Evolutionary conservation across 2,329 filamentous ascomycete genomes (phyloP).

Genomic region (Neurospora sp.): DNA sequence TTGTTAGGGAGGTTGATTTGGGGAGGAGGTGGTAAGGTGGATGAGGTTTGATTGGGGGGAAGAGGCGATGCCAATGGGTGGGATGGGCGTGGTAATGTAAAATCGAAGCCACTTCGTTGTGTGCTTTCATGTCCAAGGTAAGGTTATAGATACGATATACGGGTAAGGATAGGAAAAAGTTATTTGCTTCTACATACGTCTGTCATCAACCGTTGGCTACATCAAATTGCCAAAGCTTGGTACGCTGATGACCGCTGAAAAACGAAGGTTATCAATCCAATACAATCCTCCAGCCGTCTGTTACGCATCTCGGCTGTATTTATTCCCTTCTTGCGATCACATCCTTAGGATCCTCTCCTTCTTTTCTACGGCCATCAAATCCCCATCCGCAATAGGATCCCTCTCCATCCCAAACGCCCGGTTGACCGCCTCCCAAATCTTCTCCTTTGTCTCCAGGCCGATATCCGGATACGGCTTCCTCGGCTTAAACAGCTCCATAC

Average conservation of each 20-base stretch:
- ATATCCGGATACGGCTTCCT: constrained; percentile 50
- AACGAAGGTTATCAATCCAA: neutral
- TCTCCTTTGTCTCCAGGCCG: constrained; percentile 32
- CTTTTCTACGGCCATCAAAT: neutral
- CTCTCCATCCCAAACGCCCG: neutral
- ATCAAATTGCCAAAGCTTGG: neutral
- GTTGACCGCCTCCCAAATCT: constrained; percentile 23
- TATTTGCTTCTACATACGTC: neutral
- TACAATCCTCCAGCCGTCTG: neutral
- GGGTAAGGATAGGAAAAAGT: neutral
- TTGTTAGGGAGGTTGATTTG: constrained; percentile 43
- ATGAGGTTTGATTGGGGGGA: too few species aligned
- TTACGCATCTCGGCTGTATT: neutral
- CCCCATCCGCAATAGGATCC: neutral
- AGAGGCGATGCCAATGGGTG: too few species aligned
- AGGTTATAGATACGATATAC: neutral
- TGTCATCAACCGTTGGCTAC: neutral
- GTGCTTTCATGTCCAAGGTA: neutral
- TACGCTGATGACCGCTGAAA: neutral
- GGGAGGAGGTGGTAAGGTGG: constrained; percentile 29
- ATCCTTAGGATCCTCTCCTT: too few species aligned
- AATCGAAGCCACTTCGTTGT: neutral
- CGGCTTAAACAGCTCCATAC: constrained; percentile 47
- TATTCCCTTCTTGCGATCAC: neutral
- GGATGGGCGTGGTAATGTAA: neutral